phyloP scores from a whole-genome alignment of 1,284 basidiomycete genomes.

The Boletellus sp. region DNA sequence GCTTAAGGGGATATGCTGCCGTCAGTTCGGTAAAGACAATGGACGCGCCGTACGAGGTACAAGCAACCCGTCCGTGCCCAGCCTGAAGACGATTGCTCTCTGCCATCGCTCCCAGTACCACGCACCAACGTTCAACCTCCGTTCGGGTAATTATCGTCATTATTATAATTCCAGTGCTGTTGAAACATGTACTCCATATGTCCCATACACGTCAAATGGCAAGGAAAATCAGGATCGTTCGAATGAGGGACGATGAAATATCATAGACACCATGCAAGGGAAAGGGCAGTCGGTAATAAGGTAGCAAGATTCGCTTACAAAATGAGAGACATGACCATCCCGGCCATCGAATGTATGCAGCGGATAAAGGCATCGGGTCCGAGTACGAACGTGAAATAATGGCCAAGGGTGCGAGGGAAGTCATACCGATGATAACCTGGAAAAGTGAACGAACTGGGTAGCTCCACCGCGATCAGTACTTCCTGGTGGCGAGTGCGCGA shows the following conservation, averaged over 20 bases:
- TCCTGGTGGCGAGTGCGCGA: conserved; percentile 73
- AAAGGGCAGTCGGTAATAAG: conserved; percentile 22
- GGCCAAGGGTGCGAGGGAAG: conserved; percentile 1
- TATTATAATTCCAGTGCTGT: conserved; percentile 26
- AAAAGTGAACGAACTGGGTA: neutral
- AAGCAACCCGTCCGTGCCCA: conserved; percentile 54
- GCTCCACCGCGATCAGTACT: conserved; percentile 49
- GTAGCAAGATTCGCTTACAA: conserved; percentile 29
- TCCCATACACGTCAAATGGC: conserved; percentile 32
- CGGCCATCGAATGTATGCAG: conserved; percentile 21
- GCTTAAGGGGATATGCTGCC: conserved; percentile 87
- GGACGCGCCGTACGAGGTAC: conserved; percentile 48
- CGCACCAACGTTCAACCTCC: too few relatives aligned
- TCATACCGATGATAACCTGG: conserved; percentile 1
- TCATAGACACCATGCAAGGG: conserved; percentile 20
- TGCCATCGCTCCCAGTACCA: too few relatives aligned
- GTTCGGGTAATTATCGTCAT: conserved; percentile 29
- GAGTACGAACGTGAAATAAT: conserved; percentile 13
- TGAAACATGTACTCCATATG: conserved; percentile 33
- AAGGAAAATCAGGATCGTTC: conserved; percentile 13
- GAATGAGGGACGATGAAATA: conserved; percentile 25
- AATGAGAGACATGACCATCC: conserved; percentile 25
- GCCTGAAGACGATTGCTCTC: conserved; percentile 39
- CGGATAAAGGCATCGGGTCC: conserved; percentile 22
- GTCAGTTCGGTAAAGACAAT: conserved; percentile 74